Base-by-base conservation (phyloP, 139 green algal species). In the Mesostigma viride region DNA sequence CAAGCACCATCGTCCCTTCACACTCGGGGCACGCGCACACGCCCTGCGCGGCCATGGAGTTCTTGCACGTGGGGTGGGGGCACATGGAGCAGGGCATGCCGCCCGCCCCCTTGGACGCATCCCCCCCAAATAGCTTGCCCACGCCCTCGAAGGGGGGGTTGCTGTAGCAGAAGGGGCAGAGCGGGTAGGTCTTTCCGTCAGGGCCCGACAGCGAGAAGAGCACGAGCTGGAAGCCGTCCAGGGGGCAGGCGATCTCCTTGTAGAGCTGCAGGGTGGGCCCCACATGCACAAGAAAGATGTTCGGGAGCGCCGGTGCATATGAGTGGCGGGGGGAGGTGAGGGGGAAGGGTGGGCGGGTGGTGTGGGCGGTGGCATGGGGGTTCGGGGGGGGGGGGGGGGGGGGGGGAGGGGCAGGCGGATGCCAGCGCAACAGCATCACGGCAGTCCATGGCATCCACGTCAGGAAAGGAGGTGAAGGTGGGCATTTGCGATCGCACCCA, bases 101-200 rank as follows among this genome's bases (percentile, higher is more conserved):
- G 6, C 69, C 47, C 60, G 24, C 59, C 14, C 31, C 47, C 1
- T 46, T 40, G 35, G 62, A 58, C 14, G 35, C 53, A 27, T 57
- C 47, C 31, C 22, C 34, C 11, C 34, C 32, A 58, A 26, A 32
- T 58, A 28, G 6, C 24, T 56, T 67, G 31, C 11, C 22, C 45
- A 32, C 78, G 31, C 79, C 81, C 72, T 90, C 83, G 63, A 91
- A 92, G 17, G 89, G 89, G 24, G 89, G 89, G 67, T 88, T 68
- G 71, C 85, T 92, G 81, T 90, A 95, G 77, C 89, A 96, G 58
- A 83, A 88, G 32, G 89, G 89, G 73, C 89, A 95, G 2, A 95
- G 69, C 3, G 86, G 82, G 68, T 83, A 90, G 1, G 75, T 89
- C 68, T 91, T 91, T 65, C 82, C 88, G 60, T 94, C 89, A 8